These are phyloP conservation scores for Trypanosoma melophagium DNA, from an alignment of 208 protist species.

Conservation along the genomic window DNA sequence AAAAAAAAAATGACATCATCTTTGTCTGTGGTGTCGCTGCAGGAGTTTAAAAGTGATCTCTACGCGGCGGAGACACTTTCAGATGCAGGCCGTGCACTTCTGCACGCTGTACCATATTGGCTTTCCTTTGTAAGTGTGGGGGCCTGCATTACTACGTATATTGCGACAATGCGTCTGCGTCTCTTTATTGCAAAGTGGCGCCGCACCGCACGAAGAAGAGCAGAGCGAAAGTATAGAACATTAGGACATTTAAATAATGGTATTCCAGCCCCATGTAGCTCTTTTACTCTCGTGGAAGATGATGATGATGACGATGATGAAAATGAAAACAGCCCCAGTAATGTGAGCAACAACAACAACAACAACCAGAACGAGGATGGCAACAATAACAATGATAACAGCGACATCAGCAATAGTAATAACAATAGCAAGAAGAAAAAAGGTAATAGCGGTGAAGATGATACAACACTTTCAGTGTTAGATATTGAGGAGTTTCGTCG, in stretches of 20 bases:
- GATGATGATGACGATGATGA: slow-evolving; percentile 42
- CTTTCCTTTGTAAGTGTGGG: slow-evolving; percentile 53
- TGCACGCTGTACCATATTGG: slow-evolving; percentile 67
- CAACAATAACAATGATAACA: slow-evolving; percentile 42
- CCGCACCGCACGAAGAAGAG: slow-evolving; percentile 60
- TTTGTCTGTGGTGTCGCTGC: slow-evolving; percentile 4
- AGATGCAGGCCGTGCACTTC: slow-evolving; percentile 52
- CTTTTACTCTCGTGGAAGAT: slow-evolving; percentile 38
- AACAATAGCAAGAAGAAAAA: neutral
- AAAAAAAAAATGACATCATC: slow-evolving; percentile 7
- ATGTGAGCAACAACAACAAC: slow-evolving; percentile 40
- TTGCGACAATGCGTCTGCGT: slow-evolving; percentile 61
- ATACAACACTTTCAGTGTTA: slow-evolving; percentile 61
- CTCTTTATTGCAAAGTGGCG: slow-evolving; percentile 78
- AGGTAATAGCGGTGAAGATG: slow-evolving; percentile 36
- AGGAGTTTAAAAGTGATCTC: slow-evolving; percentile 42
- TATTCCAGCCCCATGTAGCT: slow-evolving; percentile 28
- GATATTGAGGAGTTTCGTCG: slow-evolving; percentile 89
- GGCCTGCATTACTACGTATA: slow-evolving; percentile 51
- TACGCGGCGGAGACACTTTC: slow-evolving; percentile 59
- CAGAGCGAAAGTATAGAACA: slow-evolving; percentile 71
- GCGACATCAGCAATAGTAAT: slow-evolving; percentile 40
- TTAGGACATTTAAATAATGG: slow-evolving; percentile 62
- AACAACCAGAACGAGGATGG: too few species aligned
- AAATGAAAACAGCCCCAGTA: slow-evolving; percentile 51